Base-by-base conservation (phyloP, 1,284 basidiomycete genomes). In the Irpex sp. region DNA sequence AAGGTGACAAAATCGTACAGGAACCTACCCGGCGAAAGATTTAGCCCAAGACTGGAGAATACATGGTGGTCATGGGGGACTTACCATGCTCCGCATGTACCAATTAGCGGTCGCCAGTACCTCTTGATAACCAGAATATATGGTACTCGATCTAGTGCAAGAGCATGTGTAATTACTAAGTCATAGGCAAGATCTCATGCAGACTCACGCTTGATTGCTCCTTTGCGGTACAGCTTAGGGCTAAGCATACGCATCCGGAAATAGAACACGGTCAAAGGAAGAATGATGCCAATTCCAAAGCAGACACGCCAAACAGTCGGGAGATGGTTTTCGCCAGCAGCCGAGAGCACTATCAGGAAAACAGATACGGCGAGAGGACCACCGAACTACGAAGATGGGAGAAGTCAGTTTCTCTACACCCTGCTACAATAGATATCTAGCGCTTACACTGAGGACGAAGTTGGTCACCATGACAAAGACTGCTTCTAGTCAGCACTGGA, bases 391-490 rank as follows among this genome's bases (percentile, higher is more conserved):
- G 64, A 73, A 57, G 66, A 57, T 21, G 58, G 60, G 59, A 44
- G 48, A 9, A 21, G 19, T 44, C 40, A 44, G 40, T 44, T 44
- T 9, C 40, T 44, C 15, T 8, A 44, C 15, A 11, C 4, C 40
- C 11, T 15, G 11, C 5, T 11, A 44, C 15, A 15, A 44, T 15
- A 44, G 40, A 9, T 44, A 11, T 44, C 15, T 44, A 44, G 2
- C 19, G 74, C 72, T 67, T 69, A 83, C 83, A 66, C 78, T 78
- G 60, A 88, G 78, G 56, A 88, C 85, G 57, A 89, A 84, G 71
- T 92, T 92, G 26, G 90, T 92, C 65, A 89, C 88, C 81, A 91
- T 82, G 71, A 91, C 88, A 73, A 91, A 91, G 17, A 89, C 83
- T 73, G 66, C 71, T 51, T 51, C 61, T 6, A 47, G 17, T 62